phyloP scores from a whole-genome alignment of 2,329 filamentous ascomycete species.

The Epicoccum sorghinum region DNA sequence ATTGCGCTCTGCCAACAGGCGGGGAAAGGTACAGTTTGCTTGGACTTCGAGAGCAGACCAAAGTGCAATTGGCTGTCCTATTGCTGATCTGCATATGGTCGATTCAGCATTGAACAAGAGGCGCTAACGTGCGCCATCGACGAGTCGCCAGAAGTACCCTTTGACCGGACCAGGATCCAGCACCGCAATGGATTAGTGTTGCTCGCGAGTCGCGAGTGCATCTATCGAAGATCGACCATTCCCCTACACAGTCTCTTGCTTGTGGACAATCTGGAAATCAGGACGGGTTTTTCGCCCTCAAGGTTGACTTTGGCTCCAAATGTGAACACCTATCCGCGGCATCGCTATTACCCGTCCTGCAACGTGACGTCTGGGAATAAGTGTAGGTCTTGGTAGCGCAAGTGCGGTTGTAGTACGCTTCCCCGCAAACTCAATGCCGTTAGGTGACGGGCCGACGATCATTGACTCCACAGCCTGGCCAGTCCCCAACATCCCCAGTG shows the following conservation, averaged over 20 bases:
- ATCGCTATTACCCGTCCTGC: constrained; percentile 2
- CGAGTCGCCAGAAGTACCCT: constrained; percentile 8
- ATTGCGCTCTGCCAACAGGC: constrained; percentile 9
- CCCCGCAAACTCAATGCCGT: constrained; percentile 38
- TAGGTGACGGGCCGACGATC: constrained; percentile 29
- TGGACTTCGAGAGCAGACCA: not conserved
- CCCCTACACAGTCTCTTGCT: not conserved
- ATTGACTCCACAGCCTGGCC: constrained; percentile 26
- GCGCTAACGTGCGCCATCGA: constrained; percentile 1
- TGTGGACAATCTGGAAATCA: not conserved
- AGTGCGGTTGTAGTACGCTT: constrained; percentile 26
- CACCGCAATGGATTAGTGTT: not conserved
- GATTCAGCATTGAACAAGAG: constrained; percentile 7
- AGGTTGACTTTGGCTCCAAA: not conserved
- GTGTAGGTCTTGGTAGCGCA: constrained; percentile 1
- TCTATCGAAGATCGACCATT: not conserved
- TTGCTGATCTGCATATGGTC: constrained; percentile 13
- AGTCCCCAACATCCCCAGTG: constrained; percentile 27
- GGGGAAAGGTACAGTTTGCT: constrained; percentile 7
- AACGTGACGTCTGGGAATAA: constrained; percentile 29
- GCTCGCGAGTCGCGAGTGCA: not conserved
- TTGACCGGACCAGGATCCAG: constrained; percentile 8
- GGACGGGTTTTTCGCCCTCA: not conserved
- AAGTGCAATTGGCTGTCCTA: constrained; percentile 7
- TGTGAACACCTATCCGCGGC: not conserved